Evolutionary conservation across 2,329 filamentous ascomycete species (phyloP).

Genomic region (Aspergillus ustus): DNA sequence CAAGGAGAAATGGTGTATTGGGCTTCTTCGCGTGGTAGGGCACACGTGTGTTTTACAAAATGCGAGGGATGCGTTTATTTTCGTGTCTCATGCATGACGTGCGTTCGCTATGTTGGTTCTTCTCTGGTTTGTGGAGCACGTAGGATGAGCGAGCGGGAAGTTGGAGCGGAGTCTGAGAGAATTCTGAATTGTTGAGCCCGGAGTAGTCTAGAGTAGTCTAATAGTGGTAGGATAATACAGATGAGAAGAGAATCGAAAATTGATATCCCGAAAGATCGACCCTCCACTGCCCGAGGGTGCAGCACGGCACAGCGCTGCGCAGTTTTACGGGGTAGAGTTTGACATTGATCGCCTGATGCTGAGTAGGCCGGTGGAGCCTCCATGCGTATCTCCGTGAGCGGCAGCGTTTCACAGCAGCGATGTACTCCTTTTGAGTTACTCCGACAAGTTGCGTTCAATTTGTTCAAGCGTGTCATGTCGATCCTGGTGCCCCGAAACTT

Average conservation of each 20-base stretch:
- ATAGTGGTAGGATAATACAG: not conserved
- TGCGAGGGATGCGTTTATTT: not conserved
- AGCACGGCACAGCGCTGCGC: not conserved
- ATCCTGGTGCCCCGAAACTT: not conserved
- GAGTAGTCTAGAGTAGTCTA: not conserved
- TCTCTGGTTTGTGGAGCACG: no score
- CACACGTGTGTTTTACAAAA: not conserved
- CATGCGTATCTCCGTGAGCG: conserved; percentile 1
- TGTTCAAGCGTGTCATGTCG: conserved; percentile 4
- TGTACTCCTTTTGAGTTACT: not conserved
- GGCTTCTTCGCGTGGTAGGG: not conserved
- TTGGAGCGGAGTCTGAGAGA: not conserved
- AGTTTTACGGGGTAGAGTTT: not conserved
- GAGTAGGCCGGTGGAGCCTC: conserved; percentile 3
- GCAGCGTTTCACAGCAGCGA: conserved; percentile 2
- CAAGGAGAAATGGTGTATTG: not conserved
- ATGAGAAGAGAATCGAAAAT: not conserved
- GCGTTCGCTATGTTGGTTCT: no score
- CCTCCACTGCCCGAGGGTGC: not conserved
- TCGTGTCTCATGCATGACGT: no score
- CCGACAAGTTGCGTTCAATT: not conserved
- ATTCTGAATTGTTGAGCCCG: not conserved
- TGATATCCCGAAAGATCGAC: not conserved
- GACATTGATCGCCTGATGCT: not conserved
- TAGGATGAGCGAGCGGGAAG: no score